Conservation (phyloP, 2,329 filamentous ascomycete species). For the Aspergillus sp. region DNA sequence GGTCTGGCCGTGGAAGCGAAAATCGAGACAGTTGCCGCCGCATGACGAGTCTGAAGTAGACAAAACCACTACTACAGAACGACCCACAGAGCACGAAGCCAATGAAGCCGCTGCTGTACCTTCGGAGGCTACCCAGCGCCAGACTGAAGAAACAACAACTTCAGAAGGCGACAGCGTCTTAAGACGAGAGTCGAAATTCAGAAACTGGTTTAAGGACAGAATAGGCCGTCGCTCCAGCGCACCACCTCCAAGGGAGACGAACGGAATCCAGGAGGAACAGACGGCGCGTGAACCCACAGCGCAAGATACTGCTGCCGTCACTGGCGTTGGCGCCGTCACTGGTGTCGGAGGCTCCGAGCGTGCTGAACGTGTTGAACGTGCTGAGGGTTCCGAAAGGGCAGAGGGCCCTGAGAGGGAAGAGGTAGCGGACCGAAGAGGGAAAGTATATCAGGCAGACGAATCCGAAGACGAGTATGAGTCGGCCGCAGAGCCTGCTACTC, state of each 20-base stretch:
- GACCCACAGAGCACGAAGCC: not conserved
- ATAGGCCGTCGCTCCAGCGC: conserved; percentile 30
- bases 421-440: not conserved
- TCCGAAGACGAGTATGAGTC: not conserved
- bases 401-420: not conserved
- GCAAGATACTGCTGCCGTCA: not conserved
- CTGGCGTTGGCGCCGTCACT: not conserved
- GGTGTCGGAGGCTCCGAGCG: not conserved
- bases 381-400: not conserved
- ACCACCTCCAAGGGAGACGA: conserved; percentile 9
- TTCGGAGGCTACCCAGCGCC: not conserved
- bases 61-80: conserved; percentile 1
- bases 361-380: not conserved
- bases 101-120: not conserved
- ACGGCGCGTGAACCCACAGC: not conserved
- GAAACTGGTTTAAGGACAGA: conserved; percentile 34
- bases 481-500: not conserved
- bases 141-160: conserved; percentile 11
- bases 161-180: conserved; percentile 7
- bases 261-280: not conserved
- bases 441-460: not conserved
- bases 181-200: conserved; percentile 32
- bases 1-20: conserved; percentile 28
- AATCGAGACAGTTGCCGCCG: conserved; percentile 22
- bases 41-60: conserved; percentile 15